A percentile compares a stretch with the other conserved stretches of the same genome.
These are phyloP conservation scores for Talaromyces funiculosus DNA, from an alignment of 2,329 filamentous ascomycete genomes.

Conservation along the genomic window DNA sequence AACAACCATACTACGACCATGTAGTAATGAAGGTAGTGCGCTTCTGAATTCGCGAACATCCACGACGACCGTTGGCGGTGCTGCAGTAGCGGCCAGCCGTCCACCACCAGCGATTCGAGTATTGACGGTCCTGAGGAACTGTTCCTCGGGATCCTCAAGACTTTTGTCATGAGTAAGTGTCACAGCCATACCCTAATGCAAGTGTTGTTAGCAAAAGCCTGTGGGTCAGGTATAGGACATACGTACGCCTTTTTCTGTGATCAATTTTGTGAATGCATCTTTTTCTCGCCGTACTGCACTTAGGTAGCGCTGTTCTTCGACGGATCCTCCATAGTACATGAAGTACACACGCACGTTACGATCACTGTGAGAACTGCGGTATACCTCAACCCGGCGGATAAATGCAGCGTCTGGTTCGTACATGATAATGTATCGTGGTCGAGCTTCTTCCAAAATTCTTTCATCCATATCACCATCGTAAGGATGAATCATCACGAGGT, in stretches of 20 bases:
- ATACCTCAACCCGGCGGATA: slow-evolving; percentile 89
- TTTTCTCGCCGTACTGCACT: slow-evolving; percentile 89
- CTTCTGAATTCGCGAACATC: slow-evolving; percentile 96
- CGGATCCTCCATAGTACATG: slow-evolving; percentile 89
- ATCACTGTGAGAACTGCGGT: slow-evolving; percentile 87
- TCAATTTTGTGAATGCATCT: slow-evolving; percentile 89
- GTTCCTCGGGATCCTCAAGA: slow-evolving; percentile 76
- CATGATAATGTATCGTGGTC: slow-evolving; percentile 95
- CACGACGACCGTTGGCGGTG: slow-evolving; percentile 85
- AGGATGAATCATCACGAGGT: slow-evolving; percentile 81
- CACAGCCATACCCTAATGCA: slow-evolving; percentile 67
- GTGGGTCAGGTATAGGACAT: background rate
- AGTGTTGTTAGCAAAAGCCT: slow-evolving; percentile 14
- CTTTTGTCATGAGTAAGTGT: slow-evolving; percentile 71
- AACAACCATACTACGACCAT: slow-evolving; percentile 80
- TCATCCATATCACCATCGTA: slow-evolving; percentile 96
- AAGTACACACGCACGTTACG: slow-evolving; percentile 91
- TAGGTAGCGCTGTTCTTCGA: slow-evolving; percentile 92
- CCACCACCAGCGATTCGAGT: slow-evolving; percentile 94
- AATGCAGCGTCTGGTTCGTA: slow-evolving; percentile 95
- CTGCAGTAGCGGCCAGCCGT: slow-evolving; percentile 71
- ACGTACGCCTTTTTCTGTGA: slow-evolving; percentile 74
- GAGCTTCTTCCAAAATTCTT: slow-evolving; percentile 88
- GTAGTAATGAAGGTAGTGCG: slow-evolving; percentile 81
- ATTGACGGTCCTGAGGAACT: slow-evolving; percentile 90